Evolutionary conservation across 2,329 filamentous ascomycete species (phyloP).

Genomic region (Botrytis galanthina): DNA sequence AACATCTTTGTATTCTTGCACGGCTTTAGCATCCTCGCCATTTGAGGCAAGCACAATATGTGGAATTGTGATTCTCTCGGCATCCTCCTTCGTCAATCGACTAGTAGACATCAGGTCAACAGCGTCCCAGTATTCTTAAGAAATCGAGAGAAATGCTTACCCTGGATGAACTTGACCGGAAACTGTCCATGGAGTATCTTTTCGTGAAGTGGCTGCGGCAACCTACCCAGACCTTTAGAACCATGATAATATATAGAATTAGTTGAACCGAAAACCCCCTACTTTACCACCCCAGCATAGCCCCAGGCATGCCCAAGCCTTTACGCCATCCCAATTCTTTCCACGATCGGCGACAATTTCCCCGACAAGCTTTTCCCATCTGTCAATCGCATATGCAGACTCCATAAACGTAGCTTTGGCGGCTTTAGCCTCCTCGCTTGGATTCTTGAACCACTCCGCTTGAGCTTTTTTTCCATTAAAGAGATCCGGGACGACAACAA

Average conservation of each 20-base stretch:
- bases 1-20: slow-evolving; percentile 44
- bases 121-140: background rate
- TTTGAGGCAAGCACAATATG: slow-evolving; percentile 51
- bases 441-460: slow-evolving; percentile 48
- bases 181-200: slow-evolving; percentile 28
- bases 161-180: slow-evolving; percentile 35
- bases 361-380: slow-evolving; percentile 36
- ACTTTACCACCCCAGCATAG: slow-evolving; percentile 38
- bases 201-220: slow-evolving; percentile 25
- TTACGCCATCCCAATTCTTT: slow-evolving; percentile 51
- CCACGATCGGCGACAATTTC: slow-evolving; percentile 30
- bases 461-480: slow-evolving; percentile 61
- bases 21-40: slow-evolving; percentile 45
- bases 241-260: background rate
- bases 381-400: background rate
- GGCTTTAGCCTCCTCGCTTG: slow-evolving; percentile 49
- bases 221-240: slow-evolving; percentile 22
- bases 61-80: slow-evolving; percentile 45
- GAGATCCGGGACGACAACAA: slow-evolving; percentile 85
- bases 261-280: background rate
- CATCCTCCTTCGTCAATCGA: slow-evolving; percentile 41
- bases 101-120: slow-evolving; percentile 18
- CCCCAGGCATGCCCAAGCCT: slow-evolving; percentile 41
- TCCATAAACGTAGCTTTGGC: slow-evolving; percentile 19
- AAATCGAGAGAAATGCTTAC: slow-evolving; percentile 12